A percentile compares a stretch with the other conserved stretches of the same genome.
Conservation (phyloP, 2,329 filamentous ascomycete genomes). For the Colletotrichum sp. region DNA sequence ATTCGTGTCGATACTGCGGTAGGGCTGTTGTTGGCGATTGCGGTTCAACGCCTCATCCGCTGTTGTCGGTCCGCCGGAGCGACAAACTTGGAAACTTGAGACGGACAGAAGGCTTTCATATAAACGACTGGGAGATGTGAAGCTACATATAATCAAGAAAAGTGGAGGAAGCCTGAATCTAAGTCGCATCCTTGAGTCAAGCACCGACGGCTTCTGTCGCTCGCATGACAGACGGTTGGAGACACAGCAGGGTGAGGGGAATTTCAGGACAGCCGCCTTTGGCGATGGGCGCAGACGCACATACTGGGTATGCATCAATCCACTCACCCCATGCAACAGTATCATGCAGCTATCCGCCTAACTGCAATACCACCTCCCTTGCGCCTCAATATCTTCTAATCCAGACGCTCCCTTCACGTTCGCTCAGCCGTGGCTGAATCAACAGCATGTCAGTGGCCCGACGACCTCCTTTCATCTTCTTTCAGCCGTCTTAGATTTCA, state of each 20-base stretch:
- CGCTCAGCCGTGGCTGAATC: constrained; percentile 12
- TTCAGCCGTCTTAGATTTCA: not conserved
- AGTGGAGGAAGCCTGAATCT: not conserved
- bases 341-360: not conserved
- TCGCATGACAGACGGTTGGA: not conserved
- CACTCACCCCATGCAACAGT: not conserved
- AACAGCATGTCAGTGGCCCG: not conserved
- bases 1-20: not conserved
- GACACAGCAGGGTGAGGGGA: not conserved
- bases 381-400: not conserved
- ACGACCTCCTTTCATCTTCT: not conserved
- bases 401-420: not conserved
- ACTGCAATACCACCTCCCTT: not conserved
- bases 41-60: not conserved
- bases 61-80: not conserved
- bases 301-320: not conserved
- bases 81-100: not conserved
- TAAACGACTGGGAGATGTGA: not conserved
- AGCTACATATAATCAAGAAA: not conserved
- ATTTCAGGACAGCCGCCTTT: not conserved
- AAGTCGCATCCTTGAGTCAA: not conserved
- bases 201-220: not conserved
- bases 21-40: not conserved
- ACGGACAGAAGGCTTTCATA: not conserved
- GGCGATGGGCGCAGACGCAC: not conserved